Percentiles rank a stretch among this genome's conserved stretches.
Conservation (phyloP, 345 rosid species). For the Gossypium arboreum region DNA sequence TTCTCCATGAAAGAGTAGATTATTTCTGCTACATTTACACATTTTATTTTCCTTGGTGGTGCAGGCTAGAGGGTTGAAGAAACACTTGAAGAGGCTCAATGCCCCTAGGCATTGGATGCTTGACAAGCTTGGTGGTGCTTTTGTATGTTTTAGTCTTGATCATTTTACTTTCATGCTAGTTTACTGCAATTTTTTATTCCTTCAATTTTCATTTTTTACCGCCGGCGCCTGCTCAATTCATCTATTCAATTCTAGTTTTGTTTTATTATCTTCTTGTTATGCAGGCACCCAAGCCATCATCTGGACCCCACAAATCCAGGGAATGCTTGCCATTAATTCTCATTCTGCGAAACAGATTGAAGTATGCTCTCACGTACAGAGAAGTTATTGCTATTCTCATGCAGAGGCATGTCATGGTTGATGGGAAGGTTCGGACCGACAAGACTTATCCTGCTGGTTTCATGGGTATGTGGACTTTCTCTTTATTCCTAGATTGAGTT, state of each 20-base stretch:
- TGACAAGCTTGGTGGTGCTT: constrained; percentile 85
- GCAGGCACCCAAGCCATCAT: constrained; percentile 91
- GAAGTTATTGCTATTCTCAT: constrained; percentile 68
- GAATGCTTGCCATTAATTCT: constrained; percentile 73
- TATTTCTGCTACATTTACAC: neutral
- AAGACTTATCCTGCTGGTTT: constrained; percentile 86
- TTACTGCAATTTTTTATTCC: neutral
- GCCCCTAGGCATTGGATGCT: constrained; percentile 93
- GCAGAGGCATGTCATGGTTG: constrained; percentile 80
- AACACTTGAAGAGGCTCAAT: constrained; percentile 89
- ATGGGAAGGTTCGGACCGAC: constrained; percentile 78
- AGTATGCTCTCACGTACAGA: constrained; percentile 64
- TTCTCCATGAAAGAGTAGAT: neutral
- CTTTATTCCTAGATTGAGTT: neutral
- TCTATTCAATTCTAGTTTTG: neutral
- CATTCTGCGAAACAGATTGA: constrained; percentile 68
- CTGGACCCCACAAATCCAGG: constrained; percentile 87
- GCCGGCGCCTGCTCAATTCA: neutral
- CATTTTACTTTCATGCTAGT: neutral
- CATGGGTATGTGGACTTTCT: constrained; percentile 55
- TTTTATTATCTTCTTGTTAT: neutral
- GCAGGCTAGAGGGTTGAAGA: constrained; percentile 88
- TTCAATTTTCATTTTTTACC: neutral
- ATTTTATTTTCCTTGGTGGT: constrained; percentile 13
- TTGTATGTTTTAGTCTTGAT: constrained; percentile 37